Conservation (phyloP, 2,329 filamentous ascomycete genomes). For the Penicillium sp. region DNA sequence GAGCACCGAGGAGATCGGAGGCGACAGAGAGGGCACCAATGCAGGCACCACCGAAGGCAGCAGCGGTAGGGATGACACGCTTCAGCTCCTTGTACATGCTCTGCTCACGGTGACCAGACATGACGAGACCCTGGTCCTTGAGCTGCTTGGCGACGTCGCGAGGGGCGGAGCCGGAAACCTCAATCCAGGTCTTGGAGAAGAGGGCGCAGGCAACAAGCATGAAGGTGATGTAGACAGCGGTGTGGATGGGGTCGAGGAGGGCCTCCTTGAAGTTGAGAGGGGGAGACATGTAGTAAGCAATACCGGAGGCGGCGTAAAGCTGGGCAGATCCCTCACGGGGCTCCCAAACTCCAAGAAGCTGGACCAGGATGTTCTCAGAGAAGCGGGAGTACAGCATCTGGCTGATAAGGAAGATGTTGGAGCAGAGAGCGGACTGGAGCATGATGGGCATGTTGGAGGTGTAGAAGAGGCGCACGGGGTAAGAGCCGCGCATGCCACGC, state of each 20-base stretch:
- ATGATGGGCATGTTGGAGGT: conserved; percentile 99
- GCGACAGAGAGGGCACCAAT: conserved; percentile 96
- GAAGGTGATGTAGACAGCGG: conserved; percentile 89
- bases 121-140: conserved; percentile 98
- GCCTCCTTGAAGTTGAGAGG: conserved; percentile 97
- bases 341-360: conserved; percentile 97
- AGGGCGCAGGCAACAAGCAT: conserved; percentile 97
- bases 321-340: conserved; percentile 90
- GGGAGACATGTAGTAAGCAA: conserved; percentile 99
- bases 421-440: conserved; percentile 96
- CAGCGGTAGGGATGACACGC: conserved; percentile 96
- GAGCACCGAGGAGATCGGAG: conserved; percentile 91
- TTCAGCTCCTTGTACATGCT: conserved; percentile 99
- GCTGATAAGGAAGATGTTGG: conserved; percentile 98
- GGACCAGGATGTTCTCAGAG: conserved; percentile 97
- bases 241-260: conserved; percentile 94
- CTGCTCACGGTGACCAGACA: conserved; percentile 99
- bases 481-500: conserved; percentile 96
- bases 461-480: conserved; percentile 98
- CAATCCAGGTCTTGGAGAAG: conserved; percentile 99
- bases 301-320: conserved; percentile 87
- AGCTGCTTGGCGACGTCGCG: conserved; percentile 99
- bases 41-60: conserved; percentile 97
- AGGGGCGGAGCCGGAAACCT: conserved; percentile 95
- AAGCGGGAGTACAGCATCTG: conserved; percentile 99